phyloP scores from a whole-genome alignment of 2,329 filamentous ascomycete species.

The Venturia oleaginea region DNA sequence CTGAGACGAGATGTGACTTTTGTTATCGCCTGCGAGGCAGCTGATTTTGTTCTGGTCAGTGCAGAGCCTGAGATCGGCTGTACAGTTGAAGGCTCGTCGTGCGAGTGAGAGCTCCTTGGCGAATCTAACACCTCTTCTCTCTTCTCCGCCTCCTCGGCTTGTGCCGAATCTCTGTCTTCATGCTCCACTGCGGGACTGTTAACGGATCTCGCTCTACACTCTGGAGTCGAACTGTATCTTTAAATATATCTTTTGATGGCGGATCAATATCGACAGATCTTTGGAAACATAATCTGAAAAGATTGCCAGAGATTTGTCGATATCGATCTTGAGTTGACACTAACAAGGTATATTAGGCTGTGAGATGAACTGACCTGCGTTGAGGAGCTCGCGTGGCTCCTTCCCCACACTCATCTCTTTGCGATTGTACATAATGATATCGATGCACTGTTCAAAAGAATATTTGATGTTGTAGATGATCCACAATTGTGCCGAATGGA shows the following conservation, averaged over 20 bases:
- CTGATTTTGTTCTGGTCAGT: slow-evolving; percentile 12
- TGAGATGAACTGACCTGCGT: neutral
- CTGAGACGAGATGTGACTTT: slow-evolving; percentile 30
- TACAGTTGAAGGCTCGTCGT: neutral
- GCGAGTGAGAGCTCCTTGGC: neutral
- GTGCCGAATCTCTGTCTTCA: neutral
- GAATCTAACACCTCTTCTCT: neutral
- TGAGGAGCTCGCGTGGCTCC: neutral
- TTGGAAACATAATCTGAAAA: neutral
- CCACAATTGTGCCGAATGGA: neutral
- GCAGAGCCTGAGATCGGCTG: neutral
- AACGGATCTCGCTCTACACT: neutral
- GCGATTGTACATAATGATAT: neutral
- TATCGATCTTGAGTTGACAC: neutral
- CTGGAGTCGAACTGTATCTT: neutral
- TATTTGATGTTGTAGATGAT: neutral
- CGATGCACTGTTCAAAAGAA: neutral
- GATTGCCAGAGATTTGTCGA: neutral
- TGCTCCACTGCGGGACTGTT: neutral
- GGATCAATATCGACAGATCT: neutral
- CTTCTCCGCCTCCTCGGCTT: neutral
- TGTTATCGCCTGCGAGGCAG: neutral
- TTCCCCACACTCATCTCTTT: neutral
- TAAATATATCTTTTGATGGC: neutral
- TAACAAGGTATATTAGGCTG: too few relatives aligned